Base-by-base conservation (phyloP, 352 stramenopile genomes). In the Phytophthora kernoviae region DNA sequence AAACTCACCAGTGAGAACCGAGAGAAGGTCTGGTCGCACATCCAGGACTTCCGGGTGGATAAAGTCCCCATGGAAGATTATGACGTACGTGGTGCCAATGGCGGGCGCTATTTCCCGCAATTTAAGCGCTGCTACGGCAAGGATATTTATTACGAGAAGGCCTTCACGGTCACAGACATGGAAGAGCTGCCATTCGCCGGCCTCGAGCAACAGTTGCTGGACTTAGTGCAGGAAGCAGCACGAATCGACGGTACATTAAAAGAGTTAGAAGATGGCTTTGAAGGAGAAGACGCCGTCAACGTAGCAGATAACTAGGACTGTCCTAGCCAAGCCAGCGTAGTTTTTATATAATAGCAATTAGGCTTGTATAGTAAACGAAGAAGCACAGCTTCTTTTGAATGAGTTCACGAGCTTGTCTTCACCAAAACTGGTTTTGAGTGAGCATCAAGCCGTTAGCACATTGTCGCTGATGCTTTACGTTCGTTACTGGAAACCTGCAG, bases 71-170 rank as follows among this genome's bases (percentile, higher is more conserved):
- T 84, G 7, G 63, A 75, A 2, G 66, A 85, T 10, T 89, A 89
- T 58, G 62, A 79, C 36, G 77, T 89, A 8, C 77, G 79, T 10
- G 79, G 77, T 14, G 77, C 79, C 12, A 87, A 87, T 34, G 79
- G 77, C 43, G 76, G 79, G 1, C 65, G 72, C 39, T 80, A 77
- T 52, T 85, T 78, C 54, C 78, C 75, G 15, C 55, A 73, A 46
- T 85, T 79, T 51, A 85, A 83, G 50, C 75, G 75, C 47, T 81
- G 75, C 63, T 87, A 77, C 52, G 77, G 77, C 59, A 87, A 87
- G 54, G 77, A 84, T 74, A 78, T 83, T 73, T 75, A 87, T 75
- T 87, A 84, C 59, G 73, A 85, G 47, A 71, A 74, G 39, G 54
- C 61, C 21, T 88, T 88, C 60, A 80, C 62, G 11, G 68, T 88